Evolutionary conservation across 148 eudicot genomes (phyloP), one percentile per base, ranked within the genome.

Genomic region (Rhododendron williamsianum): DNA sequence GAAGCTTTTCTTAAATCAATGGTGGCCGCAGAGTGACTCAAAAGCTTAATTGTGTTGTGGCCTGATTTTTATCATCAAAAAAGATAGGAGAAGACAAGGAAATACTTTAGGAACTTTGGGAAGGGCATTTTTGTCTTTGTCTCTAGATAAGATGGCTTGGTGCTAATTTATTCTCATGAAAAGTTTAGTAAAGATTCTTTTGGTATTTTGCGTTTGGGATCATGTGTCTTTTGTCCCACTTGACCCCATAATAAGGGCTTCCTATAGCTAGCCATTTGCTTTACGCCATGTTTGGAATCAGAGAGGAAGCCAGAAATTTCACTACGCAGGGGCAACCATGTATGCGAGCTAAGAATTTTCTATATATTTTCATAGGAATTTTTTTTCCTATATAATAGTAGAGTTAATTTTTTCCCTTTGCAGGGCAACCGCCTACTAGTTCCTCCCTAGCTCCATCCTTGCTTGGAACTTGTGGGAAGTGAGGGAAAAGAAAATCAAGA

Each of bases 171-270:
- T 65, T 82, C 23, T 51, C 41, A 82, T 67, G 30, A 46, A 71
- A 71, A 71, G 27, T 18, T 27, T 3, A 27, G 43, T 82, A 27
- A 43, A 82, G 84, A 25, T 46, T 69, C 43, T 83, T 83, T 71
- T 49, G 85, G 63, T 30, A 33, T 71, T 83, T 83, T 27, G 78
- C 13, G 30, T 76, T 83, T 83, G 30, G 78, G 78, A 83, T 45
- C 49, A 65, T 33, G 30, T 23, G 7, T 35, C 41, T 45, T 65
- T 82, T 46, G 35, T 81, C 76, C 54, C 76, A 63, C 49, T 9
- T n/a, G 33, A 43, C 16, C 76, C 12, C 52, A 81, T 38, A 25
- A 38, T 43, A 0, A 6, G 76, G 84, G 36, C 84, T 82, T 76
- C 56, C 74, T 7, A 7, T 7, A 7, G 15, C 72, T 46, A 46